These are phyloP conservation scores for Dioscorea alata DNA, from an alignment of 106 monocot genomes.

Conservation along the genomic window DNA sequence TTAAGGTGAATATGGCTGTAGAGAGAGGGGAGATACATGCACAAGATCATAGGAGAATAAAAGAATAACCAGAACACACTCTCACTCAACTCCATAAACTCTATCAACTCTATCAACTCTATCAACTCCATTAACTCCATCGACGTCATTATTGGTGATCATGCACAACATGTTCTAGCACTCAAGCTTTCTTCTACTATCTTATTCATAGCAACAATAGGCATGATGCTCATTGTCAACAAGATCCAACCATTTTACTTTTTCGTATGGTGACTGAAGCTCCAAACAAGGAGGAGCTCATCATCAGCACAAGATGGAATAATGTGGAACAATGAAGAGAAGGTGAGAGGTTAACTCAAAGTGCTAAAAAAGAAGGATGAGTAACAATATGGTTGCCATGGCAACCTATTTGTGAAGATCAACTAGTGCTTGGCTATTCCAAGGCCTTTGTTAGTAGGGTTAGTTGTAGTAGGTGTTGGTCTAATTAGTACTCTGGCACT, in stretches of 20 bases:
- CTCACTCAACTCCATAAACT: slow-evolving; percentile 47
- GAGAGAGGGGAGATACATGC: slow-evolving; percentile 83
- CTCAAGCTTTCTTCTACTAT: slow-evolving; percentile 2
- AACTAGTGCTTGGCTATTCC: slow-evolving; percentile 52
- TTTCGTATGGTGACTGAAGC: slow-evolving; percentile 62
- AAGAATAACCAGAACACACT: slow-evolving; percentile 73
- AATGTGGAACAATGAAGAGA: slow-evolving; percentile 51
- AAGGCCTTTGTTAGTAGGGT: slow-evolving; percentile 51
- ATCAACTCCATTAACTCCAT: slow-evolving; percentile 40
- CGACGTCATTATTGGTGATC: slow-evolving; percentile 1
- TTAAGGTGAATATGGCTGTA: too few relatives aligned
- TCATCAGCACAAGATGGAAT: neutral
- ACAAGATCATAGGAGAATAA: slow-evolving; percentile 63
- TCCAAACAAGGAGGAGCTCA: neutral
- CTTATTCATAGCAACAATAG: neutral
- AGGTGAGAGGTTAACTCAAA: slow-evolving; percentile 24
- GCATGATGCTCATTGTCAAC: slow-evolving; percentile 7
- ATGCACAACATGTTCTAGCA: neutral
- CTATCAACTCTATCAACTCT: too few relatives aligned
- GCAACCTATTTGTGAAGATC: slow-evolving; percentile 26
- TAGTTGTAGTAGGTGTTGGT: slow-evolving; percentile 32
- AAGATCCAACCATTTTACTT: slow-evolving; percentile 9
- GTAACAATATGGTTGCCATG: slow-evolving; percentile 31
- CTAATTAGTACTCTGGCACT: slow-evolving; percentile 16
- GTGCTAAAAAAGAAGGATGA: slow-evolving; percentile 40